Base-by-base conservation (phyloP, 2,329 filamentous ascomycete genomes). In the Aureobasidium lini region DNA sequence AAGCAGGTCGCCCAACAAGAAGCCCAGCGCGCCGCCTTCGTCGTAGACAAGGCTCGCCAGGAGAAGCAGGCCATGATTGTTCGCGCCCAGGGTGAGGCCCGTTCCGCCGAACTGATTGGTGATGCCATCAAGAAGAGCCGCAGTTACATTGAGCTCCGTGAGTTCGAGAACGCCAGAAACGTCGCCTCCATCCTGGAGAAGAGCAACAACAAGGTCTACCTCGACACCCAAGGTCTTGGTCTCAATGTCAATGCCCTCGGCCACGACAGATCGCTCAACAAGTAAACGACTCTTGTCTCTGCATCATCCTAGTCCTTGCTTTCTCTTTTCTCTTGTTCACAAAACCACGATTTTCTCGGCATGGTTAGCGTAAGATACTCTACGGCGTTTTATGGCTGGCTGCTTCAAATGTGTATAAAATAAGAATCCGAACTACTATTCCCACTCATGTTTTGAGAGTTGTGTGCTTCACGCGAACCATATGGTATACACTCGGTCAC, bases 41-140 rank as follows among this genome's bases (percentile, higher is more conserved):
- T 99, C 56, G 94, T 99, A 66, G 94, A 99, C 85, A 96, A 97
- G 80, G 94, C 94, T 57, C 87, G 94, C 66, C 94, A 99, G 78
- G 94, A 99, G 83, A 99, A 99, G 82, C 94, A 99, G 79, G 94
- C 94, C 68, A 96, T 92, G 80, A 91, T 99, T 59, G 94, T 99
- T 72, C 90, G 91, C 77, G 94, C 94, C 4, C 94, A 97, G 85
- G 94, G 94, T 90, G 94, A 99, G 79, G 94, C 94, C 52, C 89
- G 94, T 66, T 97, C 94, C 40, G 94, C 94, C 48, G 92, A 99
- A 78, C 86, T 99, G 64, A 96, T 99, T 70, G 94, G 94, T 76
- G 94, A 99, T 57, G 94, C 94, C 63, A 95, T 99, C 85, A 99
- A 97, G 89, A 99, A 97, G 88, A 95, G 84, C 80, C 88, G 92